These are phyloP conservation scores for Syzygium syzygioides DNA, from an alignment of 441 rosid species.

Conservation along the genomic window DNA sequence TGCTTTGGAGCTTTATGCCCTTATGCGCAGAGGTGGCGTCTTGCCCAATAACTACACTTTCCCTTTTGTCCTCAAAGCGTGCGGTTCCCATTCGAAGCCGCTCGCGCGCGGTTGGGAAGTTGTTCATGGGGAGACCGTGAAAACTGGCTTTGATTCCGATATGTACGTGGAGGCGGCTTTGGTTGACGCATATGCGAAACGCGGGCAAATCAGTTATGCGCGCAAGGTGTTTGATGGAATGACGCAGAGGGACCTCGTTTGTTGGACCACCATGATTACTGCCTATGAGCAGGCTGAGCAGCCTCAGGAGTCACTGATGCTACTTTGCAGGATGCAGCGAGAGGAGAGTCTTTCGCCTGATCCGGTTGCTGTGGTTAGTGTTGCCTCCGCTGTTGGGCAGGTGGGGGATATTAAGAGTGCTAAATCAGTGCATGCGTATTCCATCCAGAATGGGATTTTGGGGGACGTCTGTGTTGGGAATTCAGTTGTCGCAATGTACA, in stretches of 20 bases:
- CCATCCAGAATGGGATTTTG: constrained; percentile 25
- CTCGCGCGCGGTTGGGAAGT: constrained; percentile 1
- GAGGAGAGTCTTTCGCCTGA: constrained; percentile 26
- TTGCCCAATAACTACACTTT: constrained; percentile 38
- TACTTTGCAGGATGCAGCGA: constrained; percentile 34
- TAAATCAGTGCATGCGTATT: constrained; percentile 27
- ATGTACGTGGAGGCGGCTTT: constrained; percentile 36
- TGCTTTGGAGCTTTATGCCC: constrained; percentile 30
- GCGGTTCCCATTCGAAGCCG: constrained; percentile 26
- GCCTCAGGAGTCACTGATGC: constrained; percentile 31
- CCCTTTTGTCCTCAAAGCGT: constrained; percentile 42
- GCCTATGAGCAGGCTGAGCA: constrained; percentile 46
- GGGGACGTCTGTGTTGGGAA: constrained; percentile 28
- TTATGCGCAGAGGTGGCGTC: constrained; percentile 35
- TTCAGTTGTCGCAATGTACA: constrained; percentile 39
- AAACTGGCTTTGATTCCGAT: constrained; percentile 36
- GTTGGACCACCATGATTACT: constrained; percentile 51
- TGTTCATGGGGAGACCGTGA: constrained; percentile 31
- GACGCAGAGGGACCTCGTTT: constrained; percentile 41
- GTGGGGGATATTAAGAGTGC: constrained; percentile 30
- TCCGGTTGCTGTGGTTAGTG: constrained; percentile 32
- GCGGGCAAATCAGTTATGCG: constrained; percentile 24
- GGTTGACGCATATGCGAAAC: constrained; percentile 32
- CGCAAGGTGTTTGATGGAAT: constrained; percentile 44
- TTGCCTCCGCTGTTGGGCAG: constrained; percentile 47